Percentiles rank a stretch among this genome's conserved stretches.
These are phyloP conservation scores for Harringtonia aguacate DNA, from an alignment of 2,329 filamentous ascomycete genomes.

Conservation along the genomic window DNA sequence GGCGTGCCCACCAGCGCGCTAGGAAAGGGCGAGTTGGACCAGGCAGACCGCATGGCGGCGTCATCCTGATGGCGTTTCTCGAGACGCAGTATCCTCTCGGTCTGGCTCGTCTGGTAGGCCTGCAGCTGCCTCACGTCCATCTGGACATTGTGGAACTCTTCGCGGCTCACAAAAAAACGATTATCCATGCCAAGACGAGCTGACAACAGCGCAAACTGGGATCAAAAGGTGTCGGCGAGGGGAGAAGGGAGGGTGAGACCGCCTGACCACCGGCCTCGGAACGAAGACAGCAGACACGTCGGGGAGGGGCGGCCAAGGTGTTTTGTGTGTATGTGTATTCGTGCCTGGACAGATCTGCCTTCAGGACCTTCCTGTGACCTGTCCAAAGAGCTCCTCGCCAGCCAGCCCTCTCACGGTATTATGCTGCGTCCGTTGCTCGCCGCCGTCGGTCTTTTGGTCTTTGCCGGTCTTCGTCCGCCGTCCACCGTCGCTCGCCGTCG, in stretches of 20 bases:
- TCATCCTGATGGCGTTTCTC: conserved; percentile 60
- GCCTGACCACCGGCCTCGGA: background rate
- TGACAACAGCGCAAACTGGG: background rate
- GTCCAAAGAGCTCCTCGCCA: too few species aligned
- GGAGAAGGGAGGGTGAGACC: background rate
- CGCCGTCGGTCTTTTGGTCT: too few species aligned
- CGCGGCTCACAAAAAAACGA: conserved; percentile 46
- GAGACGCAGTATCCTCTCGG: conserved; percentile 48
- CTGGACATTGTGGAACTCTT: conserved; percentile 58
- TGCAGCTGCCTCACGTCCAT: conserved; percentile 62
- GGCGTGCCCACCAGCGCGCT: conserved; percentile 71
- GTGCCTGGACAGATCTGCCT: too few species aligned
- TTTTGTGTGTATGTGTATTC: too few species aligned
- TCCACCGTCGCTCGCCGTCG: too few species aligned
- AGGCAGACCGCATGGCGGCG: conserved; percentile 69
- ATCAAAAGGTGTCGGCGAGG: background rate
- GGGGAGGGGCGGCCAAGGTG: too few species aligned
- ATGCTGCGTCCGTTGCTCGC: too few species aligned
- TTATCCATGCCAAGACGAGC: conserved; percentile 47
- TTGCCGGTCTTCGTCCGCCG: too few species aligned
- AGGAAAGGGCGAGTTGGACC: conserved; percentile 87
- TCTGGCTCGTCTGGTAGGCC: conserved; percentile 49
- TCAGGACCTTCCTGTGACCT: too few species aligned
- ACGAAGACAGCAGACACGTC: background rate
- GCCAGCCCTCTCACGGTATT: too few species aligned